Base-by-base conservation (phyloP, 768 basidiomycete genomes). In the Hebeloma cylindrosporum region DNA sequence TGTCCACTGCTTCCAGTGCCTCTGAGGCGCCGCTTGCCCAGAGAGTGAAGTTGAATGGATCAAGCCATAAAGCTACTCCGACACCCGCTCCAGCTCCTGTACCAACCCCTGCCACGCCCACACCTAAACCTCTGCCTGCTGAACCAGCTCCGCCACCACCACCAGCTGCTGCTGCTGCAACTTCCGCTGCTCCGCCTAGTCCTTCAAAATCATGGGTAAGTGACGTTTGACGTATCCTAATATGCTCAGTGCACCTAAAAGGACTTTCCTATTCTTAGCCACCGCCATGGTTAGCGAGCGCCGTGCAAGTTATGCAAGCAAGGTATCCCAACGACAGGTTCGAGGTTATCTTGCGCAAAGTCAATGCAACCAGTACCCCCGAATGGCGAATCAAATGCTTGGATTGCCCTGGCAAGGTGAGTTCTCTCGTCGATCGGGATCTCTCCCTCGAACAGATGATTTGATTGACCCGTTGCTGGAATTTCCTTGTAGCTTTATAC, bases 371-470 rank as follows among this genome's bases (percentile, higher is more conserved):
- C 9, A 74, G 71, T n/a, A 64, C 71, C 17, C 77, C 80, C 4
- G 93, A 95, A 64, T 97, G 94, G 93, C 79, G 91, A 13, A 77
- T 95, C 60, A 93, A 87, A 64, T 96, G 93, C 62, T 60, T 82
- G 52, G 93, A 96, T 63, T 94, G 93, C 65, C 93, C 93, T 53
- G 92, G 92, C 58, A 95, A 93, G 78, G 92, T 91, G 48, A 20
- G 74, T 60, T 13, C 18, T 6, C 18, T 17, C 22, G 10, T 9
- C n/a, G n/a, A n/a, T n/a, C n/a, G n/a, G n/a, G n/a, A n/a, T n/a
- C n/a, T n/a, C n/a, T n/a, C n/a, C n/a, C n/a, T n/a, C n/a, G n/a
- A n/a, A n/a, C 25, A 26, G 29, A 26, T 18, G 13, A 8, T 7
- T 42, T n/a, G 40, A 11, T 52, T 56, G 25, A 49, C 49, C 40